Evolutionary conservation across 106 monocot genomes (phyloP).

Genomic region (Dendrobium huoshanense): DNA sequence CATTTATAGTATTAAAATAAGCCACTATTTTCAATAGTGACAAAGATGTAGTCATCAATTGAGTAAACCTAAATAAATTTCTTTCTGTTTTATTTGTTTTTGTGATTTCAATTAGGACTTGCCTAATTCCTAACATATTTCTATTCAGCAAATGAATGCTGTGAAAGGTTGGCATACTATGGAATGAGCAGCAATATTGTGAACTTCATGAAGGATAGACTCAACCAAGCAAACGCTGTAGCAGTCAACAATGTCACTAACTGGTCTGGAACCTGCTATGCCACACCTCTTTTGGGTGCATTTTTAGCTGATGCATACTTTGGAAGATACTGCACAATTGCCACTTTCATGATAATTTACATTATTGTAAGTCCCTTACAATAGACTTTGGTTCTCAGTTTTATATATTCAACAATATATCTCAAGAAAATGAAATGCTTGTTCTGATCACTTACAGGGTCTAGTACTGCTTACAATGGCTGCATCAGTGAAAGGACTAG

Average conservation of each 20-base stretch:
- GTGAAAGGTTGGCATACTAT: constrained; percentile 57
- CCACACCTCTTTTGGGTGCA: constrained; percentile 32
- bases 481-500: constrained; percentile 28
- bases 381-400: too few species aligned
- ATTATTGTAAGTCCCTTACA: constrained; percentile 14
- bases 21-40: too few species aligned
- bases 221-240: constrained; percentile 18
- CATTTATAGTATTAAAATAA: too few species aligned
- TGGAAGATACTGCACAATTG: constrained; percentile 47
- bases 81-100: too few species aligned
- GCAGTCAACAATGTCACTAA: constrained; percentile 51
- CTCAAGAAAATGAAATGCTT: too few species aligned
- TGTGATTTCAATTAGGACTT: too few species aligned
- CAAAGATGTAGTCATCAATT: too few species aligned
- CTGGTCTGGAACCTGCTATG: constrained; percentile 60
- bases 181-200: constrained; percentile 66
- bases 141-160: constrained; percentile 39
- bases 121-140: neutral
- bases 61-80: too few species aligned
- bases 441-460: constrained; percentile 13
- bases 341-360: constrained; percentile 48
- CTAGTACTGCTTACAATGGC: constrained; percentile 29
- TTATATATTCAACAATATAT: too few species aligned
- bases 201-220: constrained; percentile 38
- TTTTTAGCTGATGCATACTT: constrained; percentile 46